Conservation (phyloP, 345 rosid species). For the Theobroma cacao region DNA sequence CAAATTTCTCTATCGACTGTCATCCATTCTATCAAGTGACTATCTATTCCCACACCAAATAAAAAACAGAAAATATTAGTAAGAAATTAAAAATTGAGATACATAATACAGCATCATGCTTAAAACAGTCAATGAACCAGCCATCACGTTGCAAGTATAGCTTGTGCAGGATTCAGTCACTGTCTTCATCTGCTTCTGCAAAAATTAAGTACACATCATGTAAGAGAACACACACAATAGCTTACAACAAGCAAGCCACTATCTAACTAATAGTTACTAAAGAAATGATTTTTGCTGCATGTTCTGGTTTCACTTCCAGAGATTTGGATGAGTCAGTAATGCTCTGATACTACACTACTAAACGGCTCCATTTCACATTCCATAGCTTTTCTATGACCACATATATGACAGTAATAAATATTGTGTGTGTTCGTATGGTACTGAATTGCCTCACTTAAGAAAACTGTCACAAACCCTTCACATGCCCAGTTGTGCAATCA, state of each 20-base stretch:
- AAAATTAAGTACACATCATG: neutral
- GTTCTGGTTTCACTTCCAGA: neutral
- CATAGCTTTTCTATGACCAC: neutral
- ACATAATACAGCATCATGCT: slow-evolving; percentile 14
- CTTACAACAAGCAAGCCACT: neutral
- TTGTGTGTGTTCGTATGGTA: neutral
- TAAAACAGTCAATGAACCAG: neutral
- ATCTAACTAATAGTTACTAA: neutral
- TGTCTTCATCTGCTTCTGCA: slow-evolving; percentile 39
- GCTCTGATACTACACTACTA: neutral
- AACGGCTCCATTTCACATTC: neutral
- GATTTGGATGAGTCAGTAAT: neutral
- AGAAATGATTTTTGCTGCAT: neutral
- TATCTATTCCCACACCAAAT: slow-evolving; percentile 8
- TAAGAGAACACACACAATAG: neutral
- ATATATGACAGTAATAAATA: neutral
- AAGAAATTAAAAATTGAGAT: neutral
- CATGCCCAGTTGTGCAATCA: neutral
- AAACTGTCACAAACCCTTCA: neutral
- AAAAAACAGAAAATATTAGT: neutral
- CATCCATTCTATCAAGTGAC: slow-evolving; percentile 9
- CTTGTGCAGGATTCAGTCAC: slow-evolving; percentile 26
- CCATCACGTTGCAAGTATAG: slow-evolving; percentile 4
- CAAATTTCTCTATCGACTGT: neutral
- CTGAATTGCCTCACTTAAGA: neutral